These are phyloP conservation scores for Huntiella decipiens DNA, from an alignment of 2,329 filamentous ascomycete species.

Conservation along the genomic window DNA sequence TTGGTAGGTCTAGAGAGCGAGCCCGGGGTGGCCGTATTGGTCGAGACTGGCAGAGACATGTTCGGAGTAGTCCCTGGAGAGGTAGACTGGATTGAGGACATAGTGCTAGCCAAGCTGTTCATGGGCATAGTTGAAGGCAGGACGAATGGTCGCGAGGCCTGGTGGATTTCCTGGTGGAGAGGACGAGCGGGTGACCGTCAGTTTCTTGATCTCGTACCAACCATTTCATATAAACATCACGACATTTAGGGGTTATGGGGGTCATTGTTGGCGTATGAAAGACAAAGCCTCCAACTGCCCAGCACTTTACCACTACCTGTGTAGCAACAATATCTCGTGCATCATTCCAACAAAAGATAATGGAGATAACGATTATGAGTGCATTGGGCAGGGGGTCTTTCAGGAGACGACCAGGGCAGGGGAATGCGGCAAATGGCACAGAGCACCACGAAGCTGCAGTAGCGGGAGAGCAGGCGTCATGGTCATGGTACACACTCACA, in stretches of 20 bases:
- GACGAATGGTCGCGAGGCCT: slow-evolving; percentile 38
- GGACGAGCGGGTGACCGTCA: slow-evolving; percentile 14
- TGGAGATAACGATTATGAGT: slow-evolving; percentile 1
- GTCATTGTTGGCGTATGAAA: not conserved
- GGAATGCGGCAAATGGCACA: slow-evolving; percentile 6
- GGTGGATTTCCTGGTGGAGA: slow-evolving; percentile 38
- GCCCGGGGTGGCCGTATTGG: slow-evolving; percentile 24
- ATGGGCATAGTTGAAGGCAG: slow-evolving; percentile 6
- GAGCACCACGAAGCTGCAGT: not conserved
- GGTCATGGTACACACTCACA: not conserved
- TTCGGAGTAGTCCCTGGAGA: slow-evolving; percentile 1
- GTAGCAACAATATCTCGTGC: not conserved
- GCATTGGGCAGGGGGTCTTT: slow-evolving; percentile 1
- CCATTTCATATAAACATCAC: not conserved
- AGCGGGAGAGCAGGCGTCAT: slow-evolving; percentile 2
- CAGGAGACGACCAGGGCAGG: slow-evolving; percentile 5
- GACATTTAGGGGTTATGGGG: not conserved
- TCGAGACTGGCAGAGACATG: not conserved
- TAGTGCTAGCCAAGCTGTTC: slow-evolving; percentile 9
- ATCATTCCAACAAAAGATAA: not conserved
- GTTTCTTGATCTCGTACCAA: slow-evolving; percentile 9
- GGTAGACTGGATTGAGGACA: slow-evolving; percentile 18
- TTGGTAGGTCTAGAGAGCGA: slow-evolving; percentile 43
- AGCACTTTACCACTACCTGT: not conserved
- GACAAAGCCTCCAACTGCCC: not conserved